A percentile compares a stretch with the other conserved stretches of the same genome.
These are phyloP conservation scores for Globisporangium polare DNA, from an alignment of 352 stramenopile genomes.

Conservation along the genomic window DNA sequence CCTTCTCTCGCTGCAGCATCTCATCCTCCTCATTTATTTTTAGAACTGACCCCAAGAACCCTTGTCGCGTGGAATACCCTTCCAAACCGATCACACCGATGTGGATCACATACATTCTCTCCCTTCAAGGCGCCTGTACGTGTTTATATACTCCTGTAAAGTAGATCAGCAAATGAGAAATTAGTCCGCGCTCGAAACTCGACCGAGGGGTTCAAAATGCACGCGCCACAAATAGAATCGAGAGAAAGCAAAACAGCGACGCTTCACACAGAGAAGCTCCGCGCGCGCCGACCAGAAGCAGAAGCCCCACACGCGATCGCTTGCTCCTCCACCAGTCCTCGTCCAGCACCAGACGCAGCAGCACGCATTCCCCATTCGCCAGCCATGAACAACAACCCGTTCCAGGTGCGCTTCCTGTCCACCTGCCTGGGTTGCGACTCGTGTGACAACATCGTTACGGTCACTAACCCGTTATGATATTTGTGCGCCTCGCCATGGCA, in stretches of 20 bases:
- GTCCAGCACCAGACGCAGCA: slow-evolving; percentile 1
- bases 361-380: background rate
- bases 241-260: background rate
- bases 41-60: background rate
- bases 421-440: background rate
- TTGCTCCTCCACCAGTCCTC: background rate
- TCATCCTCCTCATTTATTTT: slow-evolving; percentile 12
- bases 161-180: background rate
- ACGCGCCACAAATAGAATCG: slow-evolving; percentile 7
- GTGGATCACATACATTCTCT: background rate
- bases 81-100: background rate
- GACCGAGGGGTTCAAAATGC: background rate
- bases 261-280: slow-evolving; percentile 5
- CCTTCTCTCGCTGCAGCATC: background rate
- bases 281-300: background rate
- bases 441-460: background rate
- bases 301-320: background rate
- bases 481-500: background rate
- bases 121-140: background rate
- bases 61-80: background rate
- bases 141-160: background rate
- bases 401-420: slow-evolving; percentile 15
- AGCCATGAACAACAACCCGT: slow-evolving; percentile 25
- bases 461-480: background rate
- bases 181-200: background rate